Evolutionary conservation across 2,329 filamentous ascomycete genomes (phyloP), one percentile per base, ranked within the genome.

Genomic region (Beauveria scarabaeidicola): DNA sequence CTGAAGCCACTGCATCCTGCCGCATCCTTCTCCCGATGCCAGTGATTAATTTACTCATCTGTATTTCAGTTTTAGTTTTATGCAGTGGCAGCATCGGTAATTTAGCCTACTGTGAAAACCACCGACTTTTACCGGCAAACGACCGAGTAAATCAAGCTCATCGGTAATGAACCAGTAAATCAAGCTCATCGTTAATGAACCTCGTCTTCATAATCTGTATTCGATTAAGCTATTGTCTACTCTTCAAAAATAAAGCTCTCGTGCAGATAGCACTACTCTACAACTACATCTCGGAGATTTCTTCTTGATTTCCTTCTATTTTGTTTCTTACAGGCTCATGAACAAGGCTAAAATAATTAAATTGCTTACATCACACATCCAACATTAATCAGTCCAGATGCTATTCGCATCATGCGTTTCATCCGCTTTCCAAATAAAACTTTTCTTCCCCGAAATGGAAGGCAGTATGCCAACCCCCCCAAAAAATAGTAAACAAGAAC

Each of bases 381-480:
- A 58, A 58, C 55, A 58, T 58, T 58, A 58, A 52, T 43, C 46
- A 47, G 38, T 58, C n/a, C 46, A 58, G 36, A 51, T 58, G 55
- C 55, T 27, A 32, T 50, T 58, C 55, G 55, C 51, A 32, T 43
- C 55, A 13, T 44, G 36, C 17, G 46, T 51, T 47, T 36, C 43
- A 10, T 32, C 40, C 23, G n/a, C 47, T 38, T 50, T 29, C 36
- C 55, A 38, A 38, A 50, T 21, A 21, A 47, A 43, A 58, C 55
- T 58, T 51, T 58, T 51, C n/a, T 58, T 23, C 38, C 15, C 36
- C 23, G 36, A 25, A 50, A 32, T 15, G 7, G 17, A 25, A 17
- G 54, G 15, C 55, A 40, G 32, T 21, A n/a, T n/a, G 54, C 46
- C 46, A 36, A n/a, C 54, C 44, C 50, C 32, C n/a, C 6, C 10